Base-by-base conservation (phyloP, 257 asterid genomes). In the Solanum chiquidenum region DNA sequence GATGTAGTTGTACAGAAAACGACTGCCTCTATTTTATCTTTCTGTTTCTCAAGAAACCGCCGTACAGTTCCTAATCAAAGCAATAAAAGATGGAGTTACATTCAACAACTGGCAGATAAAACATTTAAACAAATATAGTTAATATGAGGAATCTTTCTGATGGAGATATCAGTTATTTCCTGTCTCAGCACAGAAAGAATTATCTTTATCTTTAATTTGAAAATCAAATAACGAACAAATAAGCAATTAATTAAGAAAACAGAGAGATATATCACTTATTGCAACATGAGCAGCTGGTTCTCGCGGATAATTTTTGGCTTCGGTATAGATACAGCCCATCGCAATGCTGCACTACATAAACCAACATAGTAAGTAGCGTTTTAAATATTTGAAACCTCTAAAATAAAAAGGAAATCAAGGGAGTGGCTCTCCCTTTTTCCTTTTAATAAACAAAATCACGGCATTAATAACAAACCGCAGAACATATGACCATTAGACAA, bases 241-340 rank as follows among this genome's bases (percentile, higher is more conserved):
- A 34, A 23, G 27, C 38, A 75, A 62, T 25, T 13, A 33, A 86
- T 18, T 35, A 27, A 68, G 27, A 34, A 29, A 87, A 12, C 6
- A 72, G 75, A 74, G 66, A 86, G 87, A 62, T 42, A 86, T 83
- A 98, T 92, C 87, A 96, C 99, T 93, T 90, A 97, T 97, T 89
- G 99, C 99, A 84, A 97, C 99, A 88, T 97, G 99, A 9, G 98
- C 98, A 90, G 99, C 99, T 82, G 98, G 99, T 94, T 97, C 99
- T 87, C 99, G 95, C 13, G 99, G 99, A 91, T 96, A 97, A 90
- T 93, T 94, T 90, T 97, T 97, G 89, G 98, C 91, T 91, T 97
- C 99, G 11, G 98, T 96, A 91, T 97, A 96, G 86, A 97, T 94
- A 92, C 99, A 97, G 46, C 98, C 99, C 90, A 92, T 88, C n/a